These are phyloP conservation scores for Didymosphaeria variabile DNA, from an alignment of 2,329 filamentous ascomycete genomes.

Conservation along the genomic window DNA sequence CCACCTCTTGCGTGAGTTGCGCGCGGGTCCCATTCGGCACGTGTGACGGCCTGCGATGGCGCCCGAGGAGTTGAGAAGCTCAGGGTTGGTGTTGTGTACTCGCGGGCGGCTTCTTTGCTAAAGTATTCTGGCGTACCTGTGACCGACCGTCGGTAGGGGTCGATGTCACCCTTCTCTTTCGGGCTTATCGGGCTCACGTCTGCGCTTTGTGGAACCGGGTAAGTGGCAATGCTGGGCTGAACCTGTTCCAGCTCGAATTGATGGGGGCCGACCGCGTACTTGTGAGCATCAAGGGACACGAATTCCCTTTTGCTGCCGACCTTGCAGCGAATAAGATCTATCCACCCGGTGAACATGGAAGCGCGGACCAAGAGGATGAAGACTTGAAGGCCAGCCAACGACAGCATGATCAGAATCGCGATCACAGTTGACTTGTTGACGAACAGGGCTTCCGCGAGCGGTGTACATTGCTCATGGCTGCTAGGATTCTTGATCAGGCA, in stretches of 20 bases:
- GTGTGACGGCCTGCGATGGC: constrained; percentile 38
- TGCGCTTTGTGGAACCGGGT: constrained; percentile 37
- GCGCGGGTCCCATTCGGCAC: constrained; percentile 48
- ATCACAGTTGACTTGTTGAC: constrained; percentile 80
- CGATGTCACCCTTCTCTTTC: constrained; percentile 28
- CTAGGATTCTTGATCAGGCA: constrained; percentile 71
- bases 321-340: constrained; percentile 66
- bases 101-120: constrained; percentile 46
- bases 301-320: constrained; percentile 76
- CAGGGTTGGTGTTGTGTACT: constrained; percentile 49
- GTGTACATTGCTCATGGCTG: constrained; percentile 73
- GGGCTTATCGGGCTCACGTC: constrained; percentile 32
- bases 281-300: constrained; percentile 79
- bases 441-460: constrained; percentile 67
- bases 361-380: constrained; percentile 81
- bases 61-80: constrained; percentile 55
- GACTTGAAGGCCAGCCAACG: constrained; percentile 84
- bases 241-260: constrained; percentile 50
- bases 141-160: constrained; percentile 30
- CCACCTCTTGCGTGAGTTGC: constrained; percentile 51
- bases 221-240: constrained; percentile 26
- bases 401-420: constrained; percentile 83
- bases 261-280: constrained; percentile 40
- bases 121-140: constrained; percentile 48
- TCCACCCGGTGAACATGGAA: constrained; percentile 88